Base-by-base conservation (phyloP, 208 protist species). In the Plasmodiophora brassicae region DNA sequence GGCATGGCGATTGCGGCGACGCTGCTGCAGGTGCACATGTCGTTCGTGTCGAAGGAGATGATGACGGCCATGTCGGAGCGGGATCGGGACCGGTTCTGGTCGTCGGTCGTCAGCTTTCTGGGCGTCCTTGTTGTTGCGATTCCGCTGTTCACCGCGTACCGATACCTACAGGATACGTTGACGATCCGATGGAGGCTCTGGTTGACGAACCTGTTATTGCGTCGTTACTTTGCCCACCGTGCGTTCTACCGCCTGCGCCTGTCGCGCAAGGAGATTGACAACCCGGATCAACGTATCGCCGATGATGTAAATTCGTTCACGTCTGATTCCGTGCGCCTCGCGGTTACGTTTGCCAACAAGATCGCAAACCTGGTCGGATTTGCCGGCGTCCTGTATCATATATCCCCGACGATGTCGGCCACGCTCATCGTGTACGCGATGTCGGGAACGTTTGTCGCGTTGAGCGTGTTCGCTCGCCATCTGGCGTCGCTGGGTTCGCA, bases 211-310 rank as follows among this genome's bases (percentile, higher is more conserved):
- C 20, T 45, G 14, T 53, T 88, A 5, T 1, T 87, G 0, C 22
- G 28, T 45, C 46, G 43, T 45, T 91, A 87, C 84, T 84, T 85
- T 53, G 38, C 43, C 28, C n/a, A 89, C 45, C 53, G 78, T 36
- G 50, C 53, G 39, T 91, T 85, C 87, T 91, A 91, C 87, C 28
- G 45, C 35, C 1, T 91, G 43, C 87, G 86, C 53, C 1, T 72
- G 25, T 22, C 20, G 35, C n/a, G 36, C 22, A 46, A 78, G 28
- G 41, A n/a, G n/a, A n/a, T 91, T 10, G 89, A 91, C 89, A 91
- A 91, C 87, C 89, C 89, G 10, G 89, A 91, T 78, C 89, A 91
- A 85, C 86, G 89, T 22, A 84, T 91, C 35, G 45, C 87, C 10
- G 87, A 89, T 39, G 89, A 91, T 57, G 65, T 86, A 25, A 10